Percentiles rank a stretch among this genome's conserved stretches.
Evolutionary conservation across 2,329 filamentous ascomycete species (phyloP).

Genomic region (Sporothrix mexicana): DNA sequence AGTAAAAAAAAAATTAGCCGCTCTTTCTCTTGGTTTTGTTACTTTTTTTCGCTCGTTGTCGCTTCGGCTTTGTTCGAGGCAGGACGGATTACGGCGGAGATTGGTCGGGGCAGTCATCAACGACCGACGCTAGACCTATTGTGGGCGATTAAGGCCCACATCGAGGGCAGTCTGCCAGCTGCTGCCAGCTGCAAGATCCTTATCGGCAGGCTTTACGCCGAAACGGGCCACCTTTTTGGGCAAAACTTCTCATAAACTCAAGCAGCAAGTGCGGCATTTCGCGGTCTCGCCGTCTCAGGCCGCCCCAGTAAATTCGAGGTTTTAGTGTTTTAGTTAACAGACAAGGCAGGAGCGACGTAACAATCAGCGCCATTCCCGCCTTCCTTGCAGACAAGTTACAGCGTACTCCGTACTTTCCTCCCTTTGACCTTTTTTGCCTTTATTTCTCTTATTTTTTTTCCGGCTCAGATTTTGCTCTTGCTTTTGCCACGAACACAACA

Average conservation of each 20-base stretch:
- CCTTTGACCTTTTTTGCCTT: conserved; percentile 27
- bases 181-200: conserved; percentile 9
- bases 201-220: conserved; percentile 32
- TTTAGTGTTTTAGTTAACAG: no score
- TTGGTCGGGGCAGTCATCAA: conserved; percentile 33
- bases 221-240: conserved; percentile 12
- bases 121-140: conserved; percentile 35
- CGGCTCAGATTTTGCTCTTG: conserved; percentile 31
- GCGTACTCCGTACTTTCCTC: conserved; percentile 8
- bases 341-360: conserved; percentile 12
- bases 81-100: conserved; percentile 38
- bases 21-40: conserved; percentile 9
- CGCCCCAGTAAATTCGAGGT: no score
- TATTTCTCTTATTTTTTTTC: conserved; percentile 19
- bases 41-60: background rate
- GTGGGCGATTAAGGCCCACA: background rate
- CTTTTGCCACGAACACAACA: conserved; percentile 27
- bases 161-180: conserved; percentile 10
- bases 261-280: conserved; percentile 31
- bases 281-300: background rate
- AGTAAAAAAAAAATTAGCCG: conserved; percentile 22
- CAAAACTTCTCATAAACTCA: background rate
- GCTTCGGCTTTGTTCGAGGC: conserved; percentile 28
- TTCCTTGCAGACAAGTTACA: no score
- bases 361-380: background rate